Evolutionary conservation across 768 basidiomycete species (phyloP).

Genomic region (Saitozyma sp.): DNA sequence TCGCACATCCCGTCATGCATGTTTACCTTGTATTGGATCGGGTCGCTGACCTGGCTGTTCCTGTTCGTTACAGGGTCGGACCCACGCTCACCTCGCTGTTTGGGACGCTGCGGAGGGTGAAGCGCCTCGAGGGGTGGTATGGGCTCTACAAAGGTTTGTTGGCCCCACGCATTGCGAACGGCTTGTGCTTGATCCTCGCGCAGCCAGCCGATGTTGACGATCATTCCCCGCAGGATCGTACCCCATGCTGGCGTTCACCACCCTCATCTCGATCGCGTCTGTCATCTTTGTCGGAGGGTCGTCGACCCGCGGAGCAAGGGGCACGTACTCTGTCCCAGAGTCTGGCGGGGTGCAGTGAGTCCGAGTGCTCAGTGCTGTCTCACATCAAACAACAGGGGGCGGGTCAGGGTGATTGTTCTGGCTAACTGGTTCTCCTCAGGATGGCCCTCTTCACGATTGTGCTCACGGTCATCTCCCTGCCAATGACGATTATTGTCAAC

Average conservation of each 20-base stretch:
- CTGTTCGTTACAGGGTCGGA: conserved; percentile 38
- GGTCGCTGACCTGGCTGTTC: neutral
- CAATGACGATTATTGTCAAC: conserved; percentile 52
- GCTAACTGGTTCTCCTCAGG: conserved; percentile 18
- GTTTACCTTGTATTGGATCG: neutral
- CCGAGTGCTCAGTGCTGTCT: neutral
- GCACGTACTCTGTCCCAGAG: conserved; percentile 49
- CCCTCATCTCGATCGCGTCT: conserved; percentile 45
- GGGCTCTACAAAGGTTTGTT: conserved; percentile 50
- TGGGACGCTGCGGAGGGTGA: conserved; percentile 46
- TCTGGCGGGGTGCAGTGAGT: conserved; percentile 48
- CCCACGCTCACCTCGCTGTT: conserved; percentile 47
- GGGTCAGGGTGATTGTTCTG: no score
- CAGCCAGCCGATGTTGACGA: neutral
- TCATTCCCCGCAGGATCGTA: conserved; percentile 31
- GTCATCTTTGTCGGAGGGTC: conserved; percentile 52
- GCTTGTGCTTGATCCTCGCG: no score
- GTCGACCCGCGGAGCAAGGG: conserved; percentile 46
- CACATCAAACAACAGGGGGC: neutral
- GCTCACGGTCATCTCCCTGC: conserved; percentile 47
- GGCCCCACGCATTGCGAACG: neutral
- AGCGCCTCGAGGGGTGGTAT: conserved; percentile 50
- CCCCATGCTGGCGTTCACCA: conserved; percentile 44
- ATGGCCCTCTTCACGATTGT: conserved; percentile 52
- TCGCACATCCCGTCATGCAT: neutral